Evolutionary conservation across 2,329 filamentous ascomycete species (phyloP), one percentile per base, ranked within the genome.

Genomic region (Apiospora rasikravindrae): DNA sequence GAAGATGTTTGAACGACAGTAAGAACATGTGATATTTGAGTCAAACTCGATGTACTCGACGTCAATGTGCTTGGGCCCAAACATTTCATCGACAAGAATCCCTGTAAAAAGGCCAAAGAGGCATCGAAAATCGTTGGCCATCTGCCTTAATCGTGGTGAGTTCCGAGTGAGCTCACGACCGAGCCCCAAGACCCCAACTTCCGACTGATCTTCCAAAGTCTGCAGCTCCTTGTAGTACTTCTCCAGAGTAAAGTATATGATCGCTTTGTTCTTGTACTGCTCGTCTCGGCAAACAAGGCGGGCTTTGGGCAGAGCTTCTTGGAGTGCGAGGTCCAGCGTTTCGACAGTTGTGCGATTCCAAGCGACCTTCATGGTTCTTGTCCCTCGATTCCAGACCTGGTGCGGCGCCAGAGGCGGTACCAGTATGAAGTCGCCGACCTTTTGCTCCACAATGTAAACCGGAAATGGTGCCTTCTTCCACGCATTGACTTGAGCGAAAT

Each of bases 261-360:
- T 98, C 6, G 95, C 94, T 81, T 98, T 98, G 84, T 97, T 98
- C 81, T 98, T 98, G 86, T 99, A 99, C 81, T 98, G 96, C 81
- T 99, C 96, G 76, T 99, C 96, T 49, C 96, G 93, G 80, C 96
- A 98, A 2, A 98, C 96, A 76, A 98, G 89, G 16, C 95, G 90
- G 13, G 95, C 94, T 77, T 95, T 94, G 0, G 95, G 95, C 2
- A 99, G 86, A 0, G 96, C 95, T 83, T 98, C 96, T 73, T 91
- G 88, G 26, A 98, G 82, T 0, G 96, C 96, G 81, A 97, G 86
- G 75, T 96, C 93, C 4, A 99, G 87, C 0, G 96, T 98, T 78
- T 98, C 95, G 2, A 93, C 93, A 0, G 95, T 98, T 0, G 94
- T 98, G 37, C 96, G 90, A 81, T 99, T 99, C 96, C 96, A 99